Percentiles rank a stretch among this genome's conserved stretches.
phyloP scores from a whole-genome alignment of 106 monocot species.

The Platanthera guangdongensis region DNA sequence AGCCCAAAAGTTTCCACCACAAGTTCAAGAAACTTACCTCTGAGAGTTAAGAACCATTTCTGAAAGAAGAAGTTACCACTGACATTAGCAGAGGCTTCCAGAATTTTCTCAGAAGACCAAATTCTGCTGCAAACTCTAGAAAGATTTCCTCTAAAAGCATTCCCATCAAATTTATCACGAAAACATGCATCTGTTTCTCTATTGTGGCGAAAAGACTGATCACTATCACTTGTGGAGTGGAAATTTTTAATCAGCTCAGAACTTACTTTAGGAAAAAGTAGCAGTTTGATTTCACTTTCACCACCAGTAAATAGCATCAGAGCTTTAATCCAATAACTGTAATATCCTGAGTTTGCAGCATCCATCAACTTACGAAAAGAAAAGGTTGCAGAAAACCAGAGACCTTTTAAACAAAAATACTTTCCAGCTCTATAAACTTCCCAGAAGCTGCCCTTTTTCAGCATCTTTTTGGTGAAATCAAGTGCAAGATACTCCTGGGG shows the following conservation, averaged over 20 bases:
- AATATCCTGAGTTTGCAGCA: conserved; percentile 28
- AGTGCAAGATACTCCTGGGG: conserved; percentile 42
- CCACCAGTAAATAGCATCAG: conserved; percentile 57
- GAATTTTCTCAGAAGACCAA: conserved; percentile 42
- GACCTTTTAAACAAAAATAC: conserved; percentile 46
- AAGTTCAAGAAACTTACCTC: conserved; percentile 45
- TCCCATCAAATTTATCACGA: conserved; percentile 15
- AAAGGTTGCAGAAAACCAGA: conserved; percentile 78
- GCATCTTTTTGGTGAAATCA: conserved; percentile 41
- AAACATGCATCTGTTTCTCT: conserved; percentile 13
- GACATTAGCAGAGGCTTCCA: conserved; percentile 22
- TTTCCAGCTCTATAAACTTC: conserved; percentile 58
- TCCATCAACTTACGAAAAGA: conserved; percentile 63
- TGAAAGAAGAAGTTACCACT: conserved; percentile 51
- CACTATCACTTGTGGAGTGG: conserved; percentile 20
- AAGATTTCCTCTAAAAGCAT: conserved; percentile 33
- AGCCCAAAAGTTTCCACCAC: conserved; percentile 36
- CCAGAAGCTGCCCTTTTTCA: conserved; percentile 51
- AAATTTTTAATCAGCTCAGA: conserved; percentile 40
- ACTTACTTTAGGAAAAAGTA: conserved; percentile 54
- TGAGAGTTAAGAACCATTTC: conserved; percentile 73
- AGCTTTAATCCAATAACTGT: conserved; percentile 56
- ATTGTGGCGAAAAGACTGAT: conserved; percentile 13
- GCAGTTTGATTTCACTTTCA: conserved; percentile 83
- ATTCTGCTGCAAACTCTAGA: conserved; percentile 40